Evolutionary conservation across 345 rosid species (phyloP).

Genomic region (Lepidium sativum): DNA sequence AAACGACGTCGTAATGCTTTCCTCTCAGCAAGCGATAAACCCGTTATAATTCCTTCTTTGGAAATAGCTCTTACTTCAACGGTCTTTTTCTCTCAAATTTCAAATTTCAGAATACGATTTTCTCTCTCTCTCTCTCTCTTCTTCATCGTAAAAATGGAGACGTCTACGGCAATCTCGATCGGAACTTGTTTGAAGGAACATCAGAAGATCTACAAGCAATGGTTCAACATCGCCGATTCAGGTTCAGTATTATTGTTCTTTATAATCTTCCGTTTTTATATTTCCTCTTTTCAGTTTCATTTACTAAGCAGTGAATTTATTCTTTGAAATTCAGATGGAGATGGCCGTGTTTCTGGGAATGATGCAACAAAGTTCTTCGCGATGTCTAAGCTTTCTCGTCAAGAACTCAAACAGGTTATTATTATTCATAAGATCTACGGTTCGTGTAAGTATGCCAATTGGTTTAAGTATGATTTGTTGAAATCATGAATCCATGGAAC

Average conservation of each 20-base stretch:
- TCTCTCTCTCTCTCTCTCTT: constrained; percentile 5
- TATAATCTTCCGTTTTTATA: neutral
- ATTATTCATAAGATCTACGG: neutral
- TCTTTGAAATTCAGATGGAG: constrained; percentile 42
- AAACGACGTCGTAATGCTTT: neutral
- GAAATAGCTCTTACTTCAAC: neutral
- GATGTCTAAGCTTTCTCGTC: constrained; percentile 78
- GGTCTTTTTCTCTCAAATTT: neutral
- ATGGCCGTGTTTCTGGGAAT: constrained; percentile 71
- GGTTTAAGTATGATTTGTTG: neutral
- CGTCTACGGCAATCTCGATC: constrained; percentile 21
- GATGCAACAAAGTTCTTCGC: constrained; percentile 80
- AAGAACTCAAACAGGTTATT: constrained; percentile 78
- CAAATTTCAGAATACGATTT: constrained; percentile 20
- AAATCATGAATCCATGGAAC: neutral
- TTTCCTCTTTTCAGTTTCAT: neutral
- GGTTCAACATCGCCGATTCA: constrained; percentile 78
- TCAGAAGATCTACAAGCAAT: constrained; percentile 62
- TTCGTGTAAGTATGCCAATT: neutral
- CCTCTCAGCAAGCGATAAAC: constrained; percentile 28
- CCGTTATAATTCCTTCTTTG: constrained; percentile 13
- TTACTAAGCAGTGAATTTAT: neutral
- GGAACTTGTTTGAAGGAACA: constrained; percentile 57
- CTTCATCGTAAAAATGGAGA: constrained; percentile 37
- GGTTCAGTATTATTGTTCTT: constrained; percentile 28